Base-by-base conservation (phyloP, 305 asterid genomes). In the Fraxinus velutina region DNA sequence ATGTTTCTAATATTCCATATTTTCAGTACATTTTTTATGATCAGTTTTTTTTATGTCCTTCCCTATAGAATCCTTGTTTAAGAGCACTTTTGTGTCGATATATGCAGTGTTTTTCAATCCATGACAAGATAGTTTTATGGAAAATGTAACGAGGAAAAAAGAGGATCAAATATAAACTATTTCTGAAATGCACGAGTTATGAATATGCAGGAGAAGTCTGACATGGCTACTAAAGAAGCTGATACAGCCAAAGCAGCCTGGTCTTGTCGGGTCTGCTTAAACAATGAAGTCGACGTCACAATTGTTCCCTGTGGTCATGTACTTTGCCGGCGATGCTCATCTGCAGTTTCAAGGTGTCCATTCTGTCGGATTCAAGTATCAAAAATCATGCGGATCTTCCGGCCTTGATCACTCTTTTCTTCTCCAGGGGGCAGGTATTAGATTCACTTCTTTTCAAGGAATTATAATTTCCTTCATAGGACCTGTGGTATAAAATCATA, bases 301-400 rank as follows among this genome's bases (percentile, higher is more conserved):
- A 82, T 95, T 76, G 88, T 95, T 81, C 98, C 98, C 17, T 95
- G 99, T 73, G 99, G 99, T 75, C 99, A 95, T 87, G 97, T 95
- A 30, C 84, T 95, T 82, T 95, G 99, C 73, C 90, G 92, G 60
- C 87, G 95, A 85, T 95, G 99, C 90, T 91, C 98, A 22, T 88
- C 97, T 79, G 99, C 97, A 52, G 99, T 93, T 86, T 91, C 98
- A 8, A 88, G 93, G 88, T 95, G 99, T 82, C 99, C 98, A 21
- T 95, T 93, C 89, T 95, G 99, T 83, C 92, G 99, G n/a, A 79
- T 88, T 76, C 98, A 93, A 87, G 98, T 92, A 79, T 90, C 95
- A 0, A 90, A 90, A 79, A 85, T 93, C n/a, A 87, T 92, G 86
- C 89, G 90, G 88, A 90, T 95, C 81, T 95, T 89, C 86, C 92